These are phyloP conservation scores for Amanita pseudoporphyria DNA, from an alignment of 768 basidiomycete genomes.

Conservation along the genomic window DNA sequence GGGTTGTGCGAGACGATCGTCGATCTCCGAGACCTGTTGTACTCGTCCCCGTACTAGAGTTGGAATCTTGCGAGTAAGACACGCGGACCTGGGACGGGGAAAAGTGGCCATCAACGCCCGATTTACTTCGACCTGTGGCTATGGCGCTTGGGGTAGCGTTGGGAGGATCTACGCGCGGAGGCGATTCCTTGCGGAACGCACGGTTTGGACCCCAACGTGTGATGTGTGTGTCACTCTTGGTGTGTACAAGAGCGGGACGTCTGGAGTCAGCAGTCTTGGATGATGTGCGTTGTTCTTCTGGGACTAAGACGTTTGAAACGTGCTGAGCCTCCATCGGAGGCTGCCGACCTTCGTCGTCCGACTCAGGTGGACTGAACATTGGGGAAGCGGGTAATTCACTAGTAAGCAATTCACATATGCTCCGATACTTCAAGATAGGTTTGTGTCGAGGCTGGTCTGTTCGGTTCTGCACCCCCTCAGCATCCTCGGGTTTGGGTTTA, in stretches of 20 bases:
- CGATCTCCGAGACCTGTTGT: slow-evolving; percentile 11
- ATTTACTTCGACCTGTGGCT: slow-evolving; percentile 13
- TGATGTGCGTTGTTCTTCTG: not conserved
- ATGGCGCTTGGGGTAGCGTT: slow-evolving; percentile 13
- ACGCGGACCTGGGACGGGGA: slow-evolving; percentile 7
- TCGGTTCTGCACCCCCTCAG: slow-evolving; percentile 35
- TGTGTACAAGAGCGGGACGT: slow-evolving; percentile 64
- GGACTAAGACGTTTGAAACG: not conserved
- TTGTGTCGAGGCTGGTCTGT: slow-evolving; percentile 35
- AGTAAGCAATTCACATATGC: slow-evolving; percentile 81
- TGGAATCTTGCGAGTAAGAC: slow-evolving; percentile 20
- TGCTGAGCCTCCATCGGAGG: not conserved
- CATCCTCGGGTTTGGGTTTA: slow-evolving; percentile 39
- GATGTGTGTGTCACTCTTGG: slow-evolving; percentile 86
- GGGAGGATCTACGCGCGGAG: slow-evolving; percentile 49
- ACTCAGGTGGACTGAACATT: slow-evolving; percentile 49
- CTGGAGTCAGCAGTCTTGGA: slow-evolving; percentile 10
- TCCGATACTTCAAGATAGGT: slow-evolving; percentile 94
- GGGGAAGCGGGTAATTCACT: slow-evolving; percentile 58
- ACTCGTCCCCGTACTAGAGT: slow-evolving; percentile 18
- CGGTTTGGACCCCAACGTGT: slow-evolving; percentile 39
- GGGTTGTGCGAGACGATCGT: slow-evolving; percentile 13
- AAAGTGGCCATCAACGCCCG: slow-evolving; percentile 10
- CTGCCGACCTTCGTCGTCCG: slow-evolving; percentile 36
- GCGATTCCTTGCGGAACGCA: slow-evolving; percentile 55